Evolutionary conservation across 176 grass and related monocot species (phyloP), one percentile per base, ranked within the genome.

Genomic region (Neostapfia colusana): DNA sequence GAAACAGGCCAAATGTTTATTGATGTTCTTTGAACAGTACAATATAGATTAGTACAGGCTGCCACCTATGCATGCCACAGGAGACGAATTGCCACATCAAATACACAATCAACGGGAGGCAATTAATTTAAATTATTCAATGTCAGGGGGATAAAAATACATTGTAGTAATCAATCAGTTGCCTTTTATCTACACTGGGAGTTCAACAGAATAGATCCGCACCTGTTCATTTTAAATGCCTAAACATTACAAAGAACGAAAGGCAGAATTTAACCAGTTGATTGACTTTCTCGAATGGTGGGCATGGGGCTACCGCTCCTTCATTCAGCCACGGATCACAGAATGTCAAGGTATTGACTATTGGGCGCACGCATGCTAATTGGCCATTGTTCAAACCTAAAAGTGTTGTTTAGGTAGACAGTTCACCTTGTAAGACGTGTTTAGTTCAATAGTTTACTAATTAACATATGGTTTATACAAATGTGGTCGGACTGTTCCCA

Each of bases 201-300:
- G 56, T 58, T 77, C 79, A 59, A 58, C 50, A 46, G 50, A 76
- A 83, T 67, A 8, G 25, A 67, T 24, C 12, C 6, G 13, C 50
- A 13, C 75, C 38, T 58, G 63, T 68, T 64, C 36, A 64, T 73
- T 81, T 59, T 76, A 57, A 58, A 75, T 24, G 18, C 50, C 38
- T 75, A 4, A 43, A 58, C n/a, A 45, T 67, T 64, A 16, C 46
- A 67, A 66, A 74, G 25, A 65, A 56, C 24, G 17, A 74, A 65
- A 67, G 10, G 20, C 15, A 25, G 5, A 25, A 42, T 14, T 74
- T 79, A 69, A 69, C 63, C 69, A 68, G 61, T 44, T 39, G 23
- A 4, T 72, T 82, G 68, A 83, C 80, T 74, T 83, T 73, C 39
- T 21, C 34, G 1, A 46, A 46, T 46, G 54, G 38, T 74, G 20